Base-by-base conservation (phyloP, 2,329 filamentous ascomycete genomes). In the Colletotrichum sp. region DNA sequence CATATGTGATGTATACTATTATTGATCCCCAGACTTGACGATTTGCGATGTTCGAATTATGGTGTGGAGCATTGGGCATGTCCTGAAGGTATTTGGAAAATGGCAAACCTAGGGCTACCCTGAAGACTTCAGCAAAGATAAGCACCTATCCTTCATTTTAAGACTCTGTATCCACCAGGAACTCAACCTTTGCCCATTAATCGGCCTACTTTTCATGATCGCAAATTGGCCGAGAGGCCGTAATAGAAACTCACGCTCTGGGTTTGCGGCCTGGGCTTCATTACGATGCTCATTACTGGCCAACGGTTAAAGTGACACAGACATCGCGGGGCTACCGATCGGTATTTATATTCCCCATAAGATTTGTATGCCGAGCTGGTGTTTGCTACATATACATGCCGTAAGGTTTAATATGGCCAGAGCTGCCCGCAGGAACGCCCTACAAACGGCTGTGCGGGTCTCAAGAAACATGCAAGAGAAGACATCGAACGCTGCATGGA, bases 401-500 rank as follows among this genome's bases (percentile, higher is more conserved):
- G 43, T 51, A 13, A 51, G 2, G 21, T 5, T 8, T 6, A 51
- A 0, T 6, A 13, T 8, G 43, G 1, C 43, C 29, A 55, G 47
- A 27, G 31, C 8, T 57, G n/a, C 8, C 12, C 34, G 43, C n/a
- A 15, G 16, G 43, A 27, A 43, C 29, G 29, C 34, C 33, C 33
- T 38, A 12, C 8, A 18, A 55, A 9, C 13, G 38, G 16, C 43
- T 66, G 61, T 70, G 66, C 33, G 31, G 27, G 55, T 66, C 18
- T 62, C 67, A 43, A 24, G 11, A n/a, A 34, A 18, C 24, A 33
- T 36, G 57, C 34, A 67, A 51, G 16, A 36, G 43, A 57, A 71
- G 15, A 36, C 69, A 54, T 57, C 16, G 71, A 73, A 71, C 24
- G 7, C 38, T 71, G 68, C 68, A 58, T 72, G 18, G 72, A 74